These are phyloP conservation scores for Phytophthora megakarya DNA, from an alignment of 352 stramenopile genomes.

Conservation along the genomic window DNA sequence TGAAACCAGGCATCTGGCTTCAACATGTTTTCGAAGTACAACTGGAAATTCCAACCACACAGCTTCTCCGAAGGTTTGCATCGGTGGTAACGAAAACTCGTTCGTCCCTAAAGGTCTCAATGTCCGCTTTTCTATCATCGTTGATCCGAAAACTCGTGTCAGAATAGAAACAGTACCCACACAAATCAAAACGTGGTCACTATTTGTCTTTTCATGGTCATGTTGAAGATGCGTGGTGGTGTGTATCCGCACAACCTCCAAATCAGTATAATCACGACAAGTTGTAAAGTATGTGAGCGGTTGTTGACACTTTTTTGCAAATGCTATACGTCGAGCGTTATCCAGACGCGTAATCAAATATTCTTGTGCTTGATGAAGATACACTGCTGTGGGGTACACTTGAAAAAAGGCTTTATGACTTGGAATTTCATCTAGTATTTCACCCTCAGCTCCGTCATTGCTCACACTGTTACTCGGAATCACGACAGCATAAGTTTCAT, in stretches of 20 bases:
- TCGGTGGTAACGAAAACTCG: constrained; percentile 94
- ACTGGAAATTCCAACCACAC: constrained; percentile 95
- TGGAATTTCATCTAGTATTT: constrained; percentile 88
- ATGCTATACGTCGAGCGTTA: constrained; percentile 64
- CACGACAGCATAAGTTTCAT: constrained; percentile 70
- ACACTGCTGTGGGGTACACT: constrained; percentile 91
- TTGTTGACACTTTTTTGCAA: constrained; percentile 58
- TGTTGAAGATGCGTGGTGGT: constrained; percentile 14
- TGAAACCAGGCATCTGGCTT: constrained; percentile 31
- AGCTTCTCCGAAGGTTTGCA: constrained; percentile 95
- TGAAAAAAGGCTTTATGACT: constrained; percentile 91
- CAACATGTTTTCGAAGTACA: constrained; percentile 45
- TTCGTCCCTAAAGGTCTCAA: constrained; percentile 79
- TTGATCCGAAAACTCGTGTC: constrained; percentile 85
- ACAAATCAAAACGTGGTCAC: constrained; percentile 42
- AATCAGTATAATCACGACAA: constrained; percentile 85
- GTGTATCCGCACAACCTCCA: constrained; percentile 86
- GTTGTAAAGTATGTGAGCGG: constrained; percentile 89
- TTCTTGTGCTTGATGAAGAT: constrained; percentile 91
- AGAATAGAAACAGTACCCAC: constrained; percentile 80
- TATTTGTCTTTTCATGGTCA: constrained; percentile 1
- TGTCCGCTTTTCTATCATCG: constrained; percentile 82
- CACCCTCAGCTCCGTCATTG: constrained; percentile 27
- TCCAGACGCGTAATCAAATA: constrained; percentile 92
- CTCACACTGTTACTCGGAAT: constrained; percentile 55